Percentiles rank a stretch among this genome's conserved stretches.
Evolutionary conservation across 129 eudicot genomes (phyloP).

Genomic region (Logfia minima): DNA sequence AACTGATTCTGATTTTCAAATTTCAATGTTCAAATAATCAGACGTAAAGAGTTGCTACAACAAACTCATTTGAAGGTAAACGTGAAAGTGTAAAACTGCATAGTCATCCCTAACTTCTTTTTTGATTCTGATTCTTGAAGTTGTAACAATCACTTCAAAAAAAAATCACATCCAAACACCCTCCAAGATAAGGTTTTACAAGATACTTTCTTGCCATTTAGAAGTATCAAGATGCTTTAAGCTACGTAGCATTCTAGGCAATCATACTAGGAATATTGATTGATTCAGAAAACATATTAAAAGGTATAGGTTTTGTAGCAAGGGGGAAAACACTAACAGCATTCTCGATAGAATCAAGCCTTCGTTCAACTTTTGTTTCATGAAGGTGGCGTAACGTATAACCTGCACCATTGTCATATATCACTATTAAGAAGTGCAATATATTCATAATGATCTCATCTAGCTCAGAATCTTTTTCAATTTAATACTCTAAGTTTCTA

Average conservation of each 20-base stretch:
- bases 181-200: neutral
- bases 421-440: neutral
- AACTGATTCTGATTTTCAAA: neutral
- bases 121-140: neutral
- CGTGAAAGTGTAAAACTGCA: neutral
- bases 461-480: neutral
- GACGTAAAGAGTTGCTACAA: neutral
- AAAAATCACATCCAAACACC: neutral
- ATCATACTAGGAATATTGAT: constrained; percentile 1
- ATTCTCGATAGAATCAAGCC: constrained; percentile 85
- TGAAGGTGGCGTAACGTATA: constrained; percentile 81
- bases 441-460: neutral
- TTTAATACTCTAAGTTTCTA: neutral
- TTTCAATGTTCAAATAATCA: neutral
- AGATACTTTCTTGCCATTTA: neutral
- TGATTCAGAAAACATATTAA: neutral
- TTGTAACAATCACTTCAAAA: neutral
- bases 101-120: neutral
- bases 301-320: constrained; percentile 6
- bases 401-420: constrained; percentile 45
- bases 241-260: neutral
- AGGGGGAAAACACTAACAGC: constrained; percentile 53
- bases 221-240: neutral
- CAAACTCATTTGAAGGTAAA: neutral
- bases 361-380: constrained; percentile 66